phyloP scores from a whole-genome alignment of 257 asterid genomes.

The Thymus mandschuricus region DNA sequence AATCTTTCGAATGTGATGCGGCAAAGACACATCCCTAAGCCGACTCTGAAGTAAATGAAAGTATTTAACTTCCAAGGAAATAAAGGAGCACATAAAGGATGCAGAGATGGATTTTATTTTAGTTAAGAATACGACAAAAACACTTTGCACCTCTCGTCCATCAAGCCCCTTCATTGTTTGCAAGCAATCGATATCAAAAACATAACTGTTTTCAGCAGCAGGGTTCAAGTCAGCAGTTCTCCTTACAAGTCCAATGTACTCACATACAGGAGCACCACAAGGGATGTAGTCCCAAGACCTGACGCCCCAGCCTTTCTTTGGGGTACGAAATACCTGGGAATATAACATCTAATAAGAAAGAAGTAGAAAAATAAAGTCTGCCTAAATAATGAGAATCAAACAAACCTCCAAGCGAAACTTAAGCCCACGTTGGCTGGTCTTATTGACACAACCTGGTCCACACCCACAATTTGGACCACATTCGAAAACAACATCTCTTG shows the following conservation, averaged over 20 bases:
- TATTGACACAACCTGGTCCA: constrained; percentile 71
- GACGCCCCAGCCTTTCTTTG: constrained; percentile 92
- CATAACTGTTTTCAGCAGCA: constrained; percentile 64
- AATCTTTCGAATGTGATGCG: constrained; percentile 47
- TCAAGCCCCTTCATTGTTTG: constrained; percentile 89
- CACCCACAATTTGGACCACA: constrained; percentile 86
- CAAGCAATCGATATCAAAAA: constrained; percentile 83
- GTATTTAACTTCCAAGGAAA: constrained; percentile 8
- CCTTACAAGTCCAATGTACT: constrained; percentile 71
- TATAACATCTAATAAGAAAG: constrained; percentile 5
- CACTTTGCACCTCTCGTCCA: constrained; percentile 75
- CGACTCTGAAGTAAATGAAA: constrained; percentile 62
- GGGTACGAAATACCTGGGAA: constrained; percentile 77
- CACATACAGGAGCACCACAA: constrained; percentile 84
- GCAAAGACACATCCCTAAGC: constrained; percentile 67
- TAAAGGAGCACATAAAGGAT: background rate
- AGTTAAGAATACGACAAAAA: background rate
- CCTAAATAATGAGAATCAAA: background rate
- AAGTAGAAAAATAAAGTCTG: background rate
- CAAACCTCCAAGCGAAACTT: constrained; percentile 73
- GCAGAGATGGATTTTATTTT: background rate
- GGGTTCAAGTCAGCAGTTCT: constrained; percentile 56
- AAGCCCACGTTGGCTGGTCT: constrained; percentile 59
- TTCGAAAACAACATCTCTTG: constrained; percentile 85
- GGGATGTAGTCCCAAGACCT: constrained; percentile 91